Base-by-base conservation (phyloP, 768 basidiomycete species). In the Podaxis pistillaris region DNA sequence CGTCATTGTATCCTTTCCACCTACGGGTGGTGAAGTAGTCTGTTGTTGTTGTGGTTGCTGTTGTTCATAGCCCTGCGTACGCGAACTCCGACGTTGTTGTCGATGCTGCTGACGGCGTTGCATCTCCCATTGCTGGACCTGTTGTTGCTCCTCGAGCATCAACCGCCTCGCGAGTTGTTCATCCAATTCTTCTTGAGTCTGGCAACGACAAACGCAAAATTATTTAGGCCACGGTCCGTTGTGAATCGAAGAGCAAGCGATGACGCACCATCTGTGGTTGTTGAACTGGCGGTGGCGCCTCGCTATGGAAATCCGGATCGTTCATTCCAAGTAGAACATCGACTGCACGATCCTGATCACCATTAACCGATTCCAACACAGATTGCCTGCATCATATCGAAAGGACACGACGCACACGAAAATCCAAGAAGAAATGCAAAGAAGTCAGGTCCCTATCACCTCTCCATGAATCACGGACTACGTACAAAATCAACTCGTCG, bases 261-360 rank as follows among this genome's bases (percentile, higher is more conserved):
- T 33, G 19, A 66, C 47, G 60, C 59, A 69, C 65, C 60, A 71
- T 70, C n/a, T 63, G 51, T 50, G 63, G 65, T 2, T 66, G 64
- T n/a, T 64, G 62, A n/a, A 58, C 67, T 4, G 50, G 54, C 28
- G 68, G 8, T 65, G 63, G 66, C 13, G 78, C 70, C 3, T 86
- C 79, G 51, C 75, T 74, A 60, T 70, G 79, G 69, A 89, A 93
- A 6, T 86, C 80, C 1, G 92, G 92, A 74, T 95, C 93, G 74
- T 82, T 93, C 93, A 95, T 94, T 9, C 87, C 89, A 6, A 95
- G 82, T 8, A 95, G 79, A 1, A 81, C 75, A 67, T 94, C 92
- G 60, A 94, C 81, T 4, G 93, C 93, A 30, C 80, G 81, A 64
- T 91, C 91, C 65, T 92, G 86, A 66, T 91, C 77, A 11, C 87